A percentile compares a stretch with the other conserved stretches of the same genome.
Conservation (phyloP, 306 rosid genomes). For the Ceratonia siliqua region DNA sequence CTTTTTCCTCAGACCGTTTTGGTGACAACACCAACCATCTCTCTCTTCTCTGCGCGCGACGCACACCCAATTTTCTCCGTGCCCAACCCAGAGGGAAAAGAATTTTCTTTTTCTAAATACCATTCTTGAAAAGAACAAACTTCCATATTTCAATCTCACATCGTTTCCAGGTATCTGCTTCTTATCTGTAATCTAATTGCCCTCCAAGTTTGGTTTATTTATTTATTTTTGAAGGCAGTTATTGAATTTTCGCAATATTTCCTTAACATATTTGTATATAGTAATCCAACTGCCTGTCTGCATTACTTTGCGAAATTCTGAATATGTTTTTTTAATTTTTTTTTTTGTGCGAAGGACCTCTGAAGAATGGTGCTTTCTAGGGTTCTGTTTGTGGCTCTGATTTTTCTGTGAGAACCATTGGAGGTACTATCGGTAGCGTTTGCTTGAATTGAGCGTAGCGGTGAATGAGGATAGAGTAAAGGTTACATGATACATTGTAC, state of each 20-base stretch:
- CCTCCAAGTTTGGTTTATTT: constrained; percentile 10
- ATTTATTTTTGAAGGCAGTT: background rate
- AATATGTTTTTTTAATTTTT: constrained; percentile 11
- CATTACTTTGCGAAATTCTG: constrained; percentile 33
- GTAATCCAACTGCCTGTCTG: background rate
- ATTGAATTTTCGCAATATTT: background rate
- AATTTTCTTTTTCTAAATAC: background rate
- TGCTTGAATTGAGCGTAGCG: background rate
- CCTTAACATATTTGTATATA: background rate
- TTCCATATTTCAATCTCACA: background rate
- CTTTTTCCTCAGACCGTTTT: constrained; percentile 2
- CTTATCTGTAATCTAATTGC: constrained; percentile 26
- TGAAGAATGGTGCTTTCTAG: constrained; percentile 34
- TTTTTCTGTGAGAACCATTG: constrained; percentile 15
- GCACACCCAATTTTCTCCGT: constrained; percentile 9
- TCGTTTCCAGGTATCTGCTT: constrained; percentile 30
- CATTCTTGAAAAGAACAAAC: background rate
- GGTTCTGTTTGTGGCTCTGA: constrained; percentile 35
- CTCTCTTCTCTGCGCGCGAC: constrained; percentile 17
- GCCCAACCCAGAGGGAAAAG: background rate
- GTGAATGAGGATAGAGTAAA: background rate
- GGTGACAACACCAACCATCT: constrained; percentile 8
- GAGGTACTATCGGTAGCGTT: background rate
- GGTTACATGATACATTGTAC: constrained; percentile 36
- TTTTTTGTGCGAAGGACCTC: constrained; percentile 32